Percentiles rank a stretch among this genome's conserved stretches.
Conservation (phyloP, 2,329 filamentous ascomycete genomes). For the Cryphonectria carpinicola region DNA sequence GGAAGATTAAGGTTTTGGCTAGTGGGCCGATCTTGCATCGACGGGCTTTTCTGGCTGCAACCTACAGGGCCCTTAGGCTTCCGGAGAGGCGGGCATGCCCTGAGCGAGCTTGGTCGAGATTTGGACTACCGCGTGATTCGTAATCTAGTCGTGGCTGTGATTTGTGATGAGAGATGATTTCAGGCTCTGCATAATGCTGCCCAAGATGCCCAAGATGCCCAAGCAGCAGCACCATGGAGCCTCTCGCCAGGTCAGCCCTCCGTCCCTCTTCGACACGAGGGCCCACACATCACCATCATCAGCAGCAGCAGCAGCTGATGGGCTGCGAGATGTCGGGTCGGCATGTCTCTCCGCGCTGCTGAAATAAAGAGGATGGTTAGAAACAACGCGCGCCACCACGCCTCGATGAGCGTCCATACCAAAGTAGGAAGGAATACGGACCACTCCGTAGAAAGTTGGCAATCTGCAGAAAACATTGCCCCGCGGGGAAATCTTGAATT, state of each 20-base stretch:
- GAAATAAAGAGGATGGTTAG: not conserved
- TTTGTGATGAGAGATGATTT: not conserved
- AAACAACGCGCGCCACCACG: not conserved
- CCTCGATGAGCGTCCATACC: not conserved
- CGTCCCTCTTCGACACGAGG: not conserved
- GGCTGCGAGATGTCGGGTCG: not conserved
- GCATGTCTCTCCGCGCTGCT: not conserved
- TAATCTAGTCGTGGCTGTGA: not conserved
- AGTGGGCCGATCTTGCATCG: conserved; percentile 7
- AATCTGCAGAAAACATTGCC: not conserved
- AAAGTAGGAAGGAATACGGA: conserved; percentile 4
- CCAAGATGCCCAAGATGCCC: not conserved
- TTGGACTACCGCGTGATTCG: not conserved
- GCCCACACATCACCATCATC: not conserved
- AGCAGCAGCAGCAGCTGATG: not conserved
- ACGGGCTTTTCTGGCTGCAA: conserved; percentile 6
- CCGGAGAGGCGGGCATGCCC: not conserved
- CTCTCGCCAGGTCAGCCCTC: not conserved
- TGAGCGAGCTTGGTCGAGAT: not conserved
- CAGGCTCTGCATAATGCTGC: not conserved
- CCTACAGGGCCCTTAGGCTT: not conserved
- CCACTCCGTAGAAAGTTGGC: not conserved
- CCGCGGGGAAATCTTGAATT: conserved; percentile 2
- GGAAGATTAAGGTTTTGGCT: conserved; percentile 7
- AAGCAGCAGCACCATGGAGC: not conserved